phyloP scores from a whole-genome alignment of 768 basidiomycete species.

The Rhizopogon rudus region DNA sequence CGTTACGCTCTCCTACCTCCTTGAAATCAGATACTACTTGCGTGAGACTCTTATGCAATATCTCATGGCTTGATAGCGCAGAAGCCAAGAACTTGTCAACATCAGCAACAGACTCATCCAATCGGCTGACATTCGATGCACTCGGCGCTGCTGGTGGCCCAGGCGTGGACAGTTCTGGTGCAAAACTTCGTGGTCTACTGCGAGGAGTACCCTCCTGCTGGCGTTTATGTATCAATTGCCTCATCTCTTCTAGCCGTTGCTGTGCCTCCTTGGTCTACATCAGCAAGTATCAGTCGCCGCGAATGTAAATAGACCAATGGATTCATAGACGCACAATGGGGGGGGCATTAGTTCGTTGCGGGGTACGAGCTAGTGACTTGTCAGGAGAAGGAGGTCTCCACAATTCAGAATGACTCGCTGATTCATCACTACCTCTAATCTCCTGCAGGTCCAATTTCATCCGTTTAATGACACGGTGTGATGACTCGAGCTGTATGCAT shows the following conservation, averaged over 20 bases:
- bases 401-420: slow-evolving; percentile 25
- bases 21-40: slow-evolving; percentile 47
- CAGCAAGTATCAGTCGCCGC: slow-evolving; percentile 4
- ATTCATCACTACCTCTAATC: slow-evolving; percentile 14
- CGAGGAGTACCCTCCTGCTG: slow-evolving; percentile 49
- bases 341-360: slow-evolving; percentile 35
- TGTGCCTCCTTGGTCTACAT: slow-evolving; percentile 68
- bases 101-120: slow-evolving; percentile 52
- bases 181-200: slow-evolving; percentile 37
- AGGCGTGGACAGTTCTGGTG: slow-evolving; percentile 13
- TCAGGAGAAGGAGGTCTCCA: slow-evolving; percentile 55
- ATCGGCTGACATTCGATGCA: slow-evolving; percentile 10
- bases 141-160: slow-evolving; percentile 16
- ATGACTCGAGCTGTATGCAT: slow-evolving; percentile 57
- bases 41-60: slow-evolving; percentile 46
- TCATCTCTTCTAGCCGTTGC: slow-evolving; percentile 81
- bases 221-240: slow-evolving; percentile 60
- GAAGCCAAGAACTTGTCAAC: slow-evolving; percentile 52
- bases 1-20: slow-evolving; percentile 39
- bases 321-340: slow-evolving; percentile 35
- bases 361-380: slow-evolving; percentile 41
- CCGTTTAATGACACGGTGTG: slow-evolving; percentile 66
- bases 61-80: slow-evolving; percentile 50
- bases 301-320: neutral
- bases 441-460: slow-evolving; percentile 68